Base-by-base conservation (phyloP, 345 rosid species). In the Xanthoceras sorbifolium region DNA sequence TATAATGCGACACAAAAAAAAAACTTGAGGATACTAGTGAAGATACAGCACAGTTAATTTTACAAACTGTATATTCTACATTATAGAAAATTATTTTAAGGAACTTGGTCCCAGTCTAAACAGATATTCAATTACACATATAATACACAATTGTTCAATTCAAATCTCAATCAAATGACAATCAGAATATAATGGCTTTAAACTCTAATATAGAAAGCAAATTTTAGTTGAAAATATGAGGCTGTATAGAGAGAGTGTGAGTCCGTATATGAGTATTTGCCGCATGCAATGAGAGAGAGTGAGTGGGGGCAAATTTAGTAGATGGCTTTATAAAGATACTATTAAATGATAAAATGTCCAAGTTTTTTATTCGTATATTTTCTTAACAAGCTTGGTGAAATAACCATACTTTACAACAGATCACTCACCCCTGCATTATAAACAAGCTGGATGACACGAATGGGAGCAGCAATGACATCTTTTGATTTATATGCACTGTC, bases 371-470 rank as follows among this genome's bases (percentile, higher is more conserved):
- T 63, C 42, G 29, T 46, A 63, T 46, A n/a, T 29, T 40, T 28
- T 42, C 29, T 4, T 29, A 46, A 29, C 48, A 40, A 63, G 15
- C 42, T 44, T 71, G 48, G 36, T 55, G 46, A 11, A 65, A 40
- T 54, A 62, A 17, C 28, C 66, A 60, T 66, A 59, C 57, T 60
- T 40, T 76, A 48, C 69, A 18, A 46, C 28, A 77, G 38, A 61
- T 48, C 77, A 90, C 97, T 86, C 80, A 95, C 97, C 82, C 99
- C 98, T 60, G 98, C 86, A 86, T 89, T 90, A 77, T 87, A 93
- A 57, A 90, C 79, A 82, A 95, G 93, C 75, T 88, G 91, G 74
- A 93, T 87, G 74, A 95, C 97, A 76, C 98, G 98, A 75, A 95
- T 93, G 25, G 99, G 97, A 80, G 98, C 98, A 81, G 97, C 94